Conservation (phyloP, 345 rosid species). For the Syzygium aqueum region DNA sequence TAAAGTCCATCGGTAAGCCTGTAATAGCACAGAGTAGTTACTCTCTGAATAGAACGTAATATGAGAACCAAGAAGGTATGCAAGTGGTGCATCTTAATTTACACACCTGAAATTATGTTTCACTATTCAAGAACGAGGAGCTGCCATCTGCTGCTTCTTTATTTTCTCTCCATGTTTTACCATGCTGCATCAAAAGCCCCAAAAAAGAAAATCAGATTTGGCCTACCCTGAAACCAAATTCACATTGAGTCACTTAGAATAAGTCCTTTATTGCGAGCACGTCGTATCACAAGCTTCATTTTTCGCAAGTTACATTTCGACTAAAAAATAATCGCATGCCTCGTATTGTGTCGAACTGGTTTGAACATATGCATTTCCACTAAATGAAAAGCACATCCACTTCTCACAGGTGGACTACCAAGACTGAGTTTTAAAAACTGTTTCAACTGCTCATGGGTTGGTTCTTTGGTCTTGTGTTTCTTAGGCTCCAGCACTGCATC, state of each 20-base stretch:
- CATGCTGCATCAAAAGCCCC: constrained; percentile 40
- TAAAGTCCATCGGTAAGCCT: not conserved
- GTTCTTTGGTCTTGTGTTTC: not conserved
- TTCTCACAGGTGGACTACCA: not conserved
- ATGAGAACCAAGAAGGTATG: not conserved
- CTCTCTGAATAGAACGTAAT: not conserved
- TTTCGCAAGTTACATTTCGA: not conserved
- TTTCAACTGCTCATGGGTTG: not conserved
- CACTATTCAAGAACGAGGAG: constrained; percentile 60
- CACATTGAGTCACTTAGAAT: not conserved
- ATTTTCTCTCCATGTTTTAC: constrained; percentile 60
- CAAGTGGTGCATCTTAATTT: not conserved
- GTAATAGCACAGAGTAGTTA: not conserved
- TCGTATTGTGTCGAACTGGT: not conserved
- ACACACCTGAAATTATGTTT: not conserved
- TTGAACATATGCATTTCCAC: not conserved
- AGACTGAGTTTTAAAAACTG: not conserved
- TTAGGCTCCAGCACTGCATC: not conserved
- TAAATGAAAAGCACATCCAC: not conserved
- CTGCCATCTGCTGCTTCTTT: constrained; percentile 94
- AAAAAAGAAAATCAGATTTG: not conserved
- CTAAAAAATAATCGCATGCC: not conserved
- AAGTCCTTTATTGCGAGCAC: not conserved
- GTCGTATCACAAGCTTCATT: not conserved
- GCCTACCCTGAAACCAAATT: not conserved